Conservation (phyloP, 192 early-diverging fungal genomes). For the Rhizophagus sp. region DNA sequence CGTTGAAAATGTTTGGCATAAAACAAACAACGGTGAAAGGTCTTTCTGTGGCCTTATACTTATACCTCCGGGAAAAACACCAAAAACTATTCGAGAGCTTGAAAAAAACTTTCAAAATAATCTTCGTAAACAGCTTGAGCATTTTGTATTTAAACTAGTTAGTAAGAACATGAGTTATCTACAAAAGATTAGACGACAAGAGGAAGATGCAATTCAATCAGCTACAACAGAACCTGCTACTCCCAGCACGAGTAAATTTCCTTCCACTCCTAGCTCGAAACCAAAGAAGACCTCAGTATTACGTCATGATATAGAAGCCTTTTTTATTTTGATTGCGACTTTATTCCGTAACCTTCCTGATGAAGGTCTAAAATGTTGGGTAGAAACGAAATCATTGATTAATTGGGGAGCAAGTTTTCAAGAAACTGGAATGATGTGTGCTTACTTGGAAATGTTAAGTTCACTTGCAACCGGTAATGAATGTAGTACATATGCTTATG, state of each 20-base stretch:
- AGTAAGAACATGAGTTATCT: slow-evolving; percentile 58
- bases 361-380: slow-evolving; percentile 72
- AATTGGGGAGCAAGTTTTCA: slow-evolving; percentile 65
- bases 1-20: slow-evolving; percentile 11
- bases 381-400: slow-evolving; percentile 62
- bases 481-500: slow-evolving; percentile 48
- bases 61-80: slow-evolving; percentile 8
- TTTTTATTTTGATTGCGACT: slow-evolving; percentile 71
- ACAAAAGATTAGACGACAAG: slow-evolving; percentile 63
- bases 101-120: slow-evolving; percentile 29
- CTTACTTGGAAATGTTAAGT: slow-evolving; percentile 81
- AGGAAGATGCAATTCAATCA: slow-evolving; percentile 61
- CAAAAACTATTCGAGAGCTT: slow-evolving; percentile 16
- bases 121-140: slow-evolving; percentile 33
- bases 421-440: slow-evolving; percentile 60
- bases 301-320: slow-evolving; percentile 64
- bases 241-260: slow-evolving; percentile 31
- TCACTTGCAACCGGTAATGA: slow-evolving; percentile 77
- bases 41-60: slow-evolving; percentile 16
- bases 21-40: not conserved
- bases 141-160: slow-evolving; percentile 41
- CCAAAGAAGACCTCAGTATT: slow-evolving; percentile 19
- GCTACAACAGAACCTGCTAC: not conserved
- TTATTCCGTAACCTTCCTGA: slow-evolving; percentile 79
- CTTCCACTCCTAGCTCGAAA: slow-evolving; percentile 20